Evolutionary conservation across 169 alveolate genomes (phyloP), one percentile per base, ranked within the genome.

Genomic region (Miamiensis avidus): DNA sequence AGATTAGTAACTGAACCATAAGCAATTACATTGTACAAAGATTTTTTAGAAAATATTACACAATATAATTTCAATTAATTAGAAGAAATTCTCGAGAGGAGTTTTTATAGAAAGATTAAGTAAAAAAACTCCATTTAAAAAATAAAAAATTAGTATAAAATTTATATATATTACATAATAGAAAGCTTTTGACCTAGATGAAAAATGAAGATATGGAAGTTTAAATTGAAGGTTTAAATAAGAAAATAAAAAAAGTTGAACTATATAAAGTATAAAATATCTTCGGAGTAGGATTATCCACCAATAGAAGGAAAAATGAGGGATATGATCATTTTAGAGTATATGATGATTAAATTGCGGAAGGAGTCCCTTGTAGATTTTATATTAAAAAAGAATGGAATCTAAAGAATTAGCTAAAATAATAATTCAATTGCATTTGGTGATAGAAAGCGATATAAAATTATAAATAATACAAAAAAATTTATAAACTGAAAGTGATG

Each of bases 241-340:
- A 64, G 0, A 77, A 77, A 77, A 31, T 33, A 0, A 33, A 33
- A 15, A 77, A 15, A 25, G 82, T 77, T 31, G 82, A 77, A 26
- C 64, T 77, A 27, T 31, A 25, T 31, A 77, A 77, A 25, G 32
- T 77, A 32, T 31, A 30, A 34, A 77, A 77, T 6, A 77, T 77
- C 20, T 77, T 77, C 27, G 82, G 31, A 31, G 82, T 77, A 28
- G 82, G 82, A 33, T 31, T 77, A 6, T 65, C 29, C 20, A 32
- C 28, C 11, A 77, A 77, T 34, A 64, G 82, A n/a, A 64, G 82
- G 28, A 77, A 77, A 34, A 77, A 77, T 34, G 82, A 77, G 31
- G 82, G 82, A 1, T 77, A 64, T 4, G 34, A 64, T 1, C 25
- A 64, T 27, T 77, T 33, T 77, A 69, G 28, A 25, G 64, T 77